phyloP scores from a whole-genome alignment of 345 rosid species.

The Zanthoxylum bungeanum region DNA sequence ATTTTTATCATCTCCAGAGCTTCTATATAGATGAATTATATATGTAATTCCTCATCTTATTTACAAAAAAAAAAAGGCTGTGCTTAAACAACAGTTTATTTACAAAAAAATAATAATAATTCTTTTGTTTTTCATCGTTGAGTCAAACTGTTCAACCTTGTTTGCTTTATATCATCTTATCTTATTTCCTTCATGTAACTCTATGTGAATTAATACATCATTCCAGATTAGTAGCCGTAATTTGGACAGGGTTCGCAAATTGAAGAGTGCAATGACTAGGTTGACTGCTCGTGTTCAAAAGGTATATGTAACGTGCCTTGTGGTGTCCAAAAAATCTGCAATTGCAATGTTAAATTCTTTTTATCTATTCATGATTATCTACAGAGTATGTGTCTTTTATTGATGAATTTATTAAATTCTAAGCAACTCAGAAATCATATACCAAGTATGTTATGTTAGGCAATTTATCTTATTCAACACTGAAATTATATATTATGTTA shows the following conservation, averaged over 20 bases:
- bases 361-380: neutral
- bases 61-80: neutral
- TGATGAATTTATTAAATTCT: neutral
- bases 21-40: neutral
- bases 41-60: neutral
- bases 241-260: slow-evolving; percentile 89
- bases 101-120: neutral
- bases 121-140: neutral
- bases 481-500: neutral
- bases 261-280: slow-evolving; percentile 98
- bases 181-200: neutral
- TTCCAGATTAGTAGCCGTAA: slow-evolving; percentile 93
- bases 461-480: too few species aligned
- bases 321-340: too few species aligned
- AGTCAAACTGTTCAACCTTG: neutral
- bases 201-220: neutral
- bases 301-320: slow-evolving; percentile 49
- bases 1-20: neutral
- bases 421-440: neutral
- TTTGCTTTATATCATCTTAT: neutral
- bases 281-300: slow-evolving; percentile 95
- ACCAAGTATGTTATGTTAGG: too few species aligned
- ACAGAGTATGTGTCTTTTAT: neutral
- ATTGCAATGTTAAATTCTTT: neutral
- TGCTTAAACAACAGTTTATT: neutral